phyloP scores from a whole-genome alignment of 352 stramenopile species.

The Pythium brachiatum region DNA sequence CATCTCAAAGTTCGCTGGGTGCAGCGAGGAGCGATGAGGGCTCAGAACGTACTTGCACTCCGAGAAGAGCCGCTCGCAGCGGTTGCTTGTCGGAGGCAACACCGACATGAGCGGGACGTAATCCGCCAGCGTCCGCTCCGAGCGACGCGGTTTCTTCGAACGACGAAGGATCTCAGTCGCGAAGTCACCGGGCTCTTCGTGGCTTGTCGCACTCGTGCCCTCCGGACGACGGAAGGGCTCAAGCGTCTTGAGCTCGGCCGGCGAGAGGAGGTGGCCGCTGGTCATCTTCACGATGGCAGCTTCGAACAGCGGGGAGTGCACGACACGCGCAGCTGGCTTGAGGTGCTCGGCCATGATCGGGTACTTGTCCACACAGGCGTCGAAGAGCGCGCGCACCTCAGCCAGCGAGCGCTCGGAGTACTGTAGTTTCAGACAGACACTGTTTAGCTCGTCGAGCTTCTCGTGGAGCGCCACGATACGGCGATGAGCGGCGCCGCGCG shows the following conservation, averaged over 20 bases:
- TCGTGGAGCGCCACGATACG: conserved; percentile 7
- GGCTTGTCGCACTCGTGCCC: neutral
- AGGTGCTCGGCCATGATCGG: conserved; percentile 22
- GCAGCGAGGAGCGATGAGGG: neutral
- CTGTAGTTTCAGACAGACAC: conserved; percentile 26
- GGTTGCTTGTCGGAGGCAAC: neutral
- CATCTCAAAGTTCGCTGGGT: neutral
- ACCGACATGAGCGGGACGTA: neutral
- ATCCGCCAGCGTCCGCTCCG: neutral
- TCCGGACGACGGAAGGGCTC: neutral
- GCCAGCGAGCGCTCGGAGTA: conserved; percentile 7
- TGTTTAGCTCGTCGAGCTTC: conserved; percentile 21
- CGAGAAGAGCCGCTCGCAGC: neutral
- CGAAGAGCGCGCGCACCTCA: conserved; percentile 14
- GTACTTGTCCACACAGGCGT: conserved; percentile 19
- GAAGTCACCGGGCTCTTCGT: conserved; percentile 2
- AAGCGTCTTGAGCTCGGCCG: neutral
- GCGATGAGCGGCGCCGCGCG: conserved; percentile 1
- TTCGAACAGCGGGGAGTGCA: neutral
- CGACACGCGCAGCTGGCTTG: neutral
- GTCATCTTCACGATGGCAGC: neutral
- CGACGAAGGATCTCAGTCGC: conserved; percentile 1
- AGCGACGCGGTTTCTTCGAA: conserved; percentile 4
- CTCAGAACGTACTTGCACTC: conserved; percentile 11
- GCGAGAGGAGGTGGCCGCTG: neutral